Evolutionary conservation across 768 basidiomycete genomes (phyloP).

Genomic region (Pleurotus giganteus): DNA sequence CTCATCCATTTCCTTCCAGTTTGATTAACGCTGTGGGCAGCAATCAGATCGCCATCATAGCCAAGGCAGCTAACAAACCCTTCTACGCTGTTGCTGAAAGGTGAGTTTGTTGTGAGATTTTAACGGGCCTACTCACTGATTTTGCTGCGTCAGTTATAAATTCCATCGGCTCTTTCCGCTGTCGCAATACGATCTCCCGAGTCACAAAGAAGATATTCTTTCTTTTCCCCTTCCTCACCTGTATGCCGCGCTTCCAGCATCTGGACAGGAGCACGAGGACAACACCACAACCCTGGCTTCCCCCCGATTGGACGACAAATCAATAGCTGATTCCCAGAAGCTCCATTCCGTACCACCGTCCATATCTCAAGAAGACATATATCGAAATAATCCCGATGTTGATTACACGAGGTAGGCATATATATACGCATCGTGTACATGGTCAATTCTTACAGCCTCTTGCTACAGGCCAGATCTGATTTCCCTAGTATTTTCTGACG

Average conservation of each 20-base stretch:
- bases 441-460: constrained; percentile 1
- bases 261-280: constrained; percentile 11
- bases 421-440: not conserved
- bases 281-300: constrained; percentile 9
- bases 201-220: constrained; percentile 72
- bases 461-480: constrained; percentile 80
- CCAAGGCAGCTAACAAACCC: constrained; percentile 91
- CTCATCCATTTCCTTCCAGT: not conserved
- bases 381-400: constrained; percentile 81
- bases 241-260: constrained; percentile 10
- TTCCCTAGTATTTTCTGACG: constrained; percentile 90
- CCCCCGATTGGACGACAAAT: constrained; percentile 4
- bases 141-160: constrained; percentile 71
- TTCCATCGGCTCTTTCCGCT: constrained; percentile 95
- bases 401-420: constrained; percentile 83
- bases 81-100: constrained; percentile 96
- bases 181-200: constrained; percentile 87
- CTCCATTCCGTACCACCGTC: constrained; percentile 17
- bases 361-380: constrained; percentile 83
- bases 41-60: constrained; percentile 95
- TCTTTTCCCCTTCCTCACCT: constrained; percentile 54
- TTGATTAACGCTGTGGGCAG: constrained; percentile 92
- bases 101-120: constrained; percentile 31
- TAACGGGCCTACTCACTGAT: constrained; percentile 19
- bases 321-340: constrained; percentile 12